Conservation (phyloP, 495 filamentous ascomycete genomes). For the Penicillium parvum region DNA sequence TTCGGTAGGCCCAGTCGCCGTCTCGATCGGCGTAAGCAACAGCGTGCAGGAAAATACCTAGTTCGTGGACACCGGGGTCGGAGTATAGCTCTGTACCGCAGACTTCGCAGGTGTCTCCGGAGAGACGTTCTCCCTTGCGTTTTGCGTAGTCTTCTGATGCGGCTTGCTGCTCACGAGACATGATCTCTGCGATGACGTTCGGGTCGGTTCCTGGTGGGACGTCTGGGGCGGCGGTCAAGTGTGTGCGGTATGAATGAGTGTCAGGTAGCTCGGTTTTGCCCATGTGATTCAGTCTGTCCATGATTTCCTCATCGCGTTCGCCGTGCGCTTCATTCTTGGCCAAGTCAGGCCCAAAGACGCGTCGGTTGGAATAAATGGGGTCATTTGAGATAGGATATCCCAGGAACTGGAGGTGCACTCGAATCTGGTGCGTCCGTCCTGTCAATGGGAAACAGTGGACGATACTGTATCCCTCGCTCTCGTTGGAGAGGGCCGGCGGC, state of each 20-base stretch:
- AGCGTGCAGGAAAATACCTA: constrained; percentile 91
- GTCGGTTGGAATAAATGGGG: constrained; percentile 92
- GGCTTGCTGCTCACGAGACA: constrained; percentile 64
- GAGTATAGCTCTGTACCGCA: constrained; percentile 88
- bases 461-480: constrained; percentile 78
- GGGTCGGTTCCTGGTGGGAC: constrained; percentile 40
- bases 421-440: constrained; percentile 89
- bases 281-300: constrained; percentile 79
- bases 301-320: constrained; percentile 82
- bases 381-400: constrained; percentile 96
- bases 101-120: constrained; percentile 71
- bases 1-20: constrained; percentile 83
- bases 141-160: constrained; percentile 84
- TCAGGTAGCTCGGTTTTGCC: constrained; percentile 89
- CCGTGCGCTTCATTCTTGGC: constrained; percentile 63
- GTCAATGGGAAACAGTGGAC: constrained; percentile 92
- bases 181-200: constrained; percentile 37
- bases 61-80: constrained; percentile 83
- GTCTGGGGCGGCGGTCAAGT: constrained; percentile 39
- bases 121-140: constrained; percentile 78
- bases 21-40: constrained; percentile 76
- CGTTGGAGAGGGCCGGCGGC: constrained; percentile 22
- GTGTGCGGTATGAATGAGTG: constrained; percentile 70
- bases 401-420: constrained; percentile 91
- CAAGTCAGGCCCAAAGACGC: constrained; percentile 79